phyloP scores from a whole-genome alignment of 2,329 filamentous ascomycete species.

The Endoconidiophora laricicola region DNA sequence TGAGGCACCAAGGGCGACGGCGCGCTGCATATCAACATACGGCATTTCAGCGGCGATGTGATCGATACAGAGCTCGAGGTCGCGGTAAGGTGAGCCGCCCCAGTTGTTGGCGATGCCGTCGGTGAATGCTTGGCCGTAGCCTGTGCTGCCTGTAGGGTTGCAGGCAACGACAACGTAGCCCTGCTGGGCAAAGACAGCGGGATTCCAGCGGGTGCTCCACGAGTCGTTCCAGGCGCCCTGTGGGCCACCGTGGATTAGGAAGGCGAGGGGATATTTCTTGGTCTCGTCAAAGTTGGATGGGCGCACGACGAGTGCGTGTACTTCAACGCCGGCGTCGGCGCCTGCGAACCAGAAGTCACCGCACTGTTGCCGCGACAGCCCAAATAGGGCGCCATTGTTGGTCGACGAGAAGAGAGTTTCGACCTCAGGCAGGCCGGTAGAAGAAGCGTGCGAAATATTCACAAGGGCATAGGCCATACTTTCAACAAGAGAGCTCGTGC shows the following conservation, averaged over 20 bases:
- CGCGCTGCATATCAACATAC: conserved; percentile 51
- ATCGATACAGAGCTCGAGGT: conserved; percentile 64
- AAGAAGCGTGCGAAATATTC: conserved; percentile 25
- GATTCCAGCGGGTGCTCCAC: conserved; percentile 77
- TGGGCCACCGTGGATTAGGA: conserved; percentile 70
- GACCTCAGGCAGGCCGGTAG: conserved; percentile 17
- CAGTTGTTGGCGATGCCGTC: conserved; percentile 66
- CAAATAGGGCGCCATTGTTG: conserved; percentile 48
- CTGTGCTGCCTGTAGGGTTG: conserved; percentile 70
- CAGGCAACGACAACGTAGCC: conserved; percentile 70
- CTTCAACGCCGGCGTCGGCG: conserved; percentile 40
- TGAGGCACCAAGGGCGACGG: conserved; percentile 58
- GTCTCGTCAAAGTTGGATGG: conserved; percentile 46
- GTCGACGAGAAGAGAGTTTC: conserved; percentile 45
- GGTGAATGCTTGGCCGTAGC: conserved; percentile 62
- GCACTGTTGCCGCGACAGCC: conserved; percentile 45
- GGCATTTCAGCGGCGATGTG: conserved; percentile 48
- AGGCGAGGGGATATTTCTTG: conserved; percentile 63
- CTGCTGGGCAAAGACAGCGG: conserved; percentile 71
- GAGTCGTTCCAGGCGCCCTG: conserved; percentile 59
- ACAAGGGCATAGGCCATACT: conserved; percentile 53
- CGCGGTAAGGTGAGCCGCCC: conserved; percentile 72
- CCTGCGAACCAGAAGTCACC: conserved; percentile 34
- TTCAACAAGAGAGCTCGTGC: conserved; percentile 52
- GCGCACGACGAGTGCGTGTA: conserved; percentile 53